Evolutionary conservation across 306 rosid species (phyloP).

Genomic region (Quercus berberidifolia): DNA sequence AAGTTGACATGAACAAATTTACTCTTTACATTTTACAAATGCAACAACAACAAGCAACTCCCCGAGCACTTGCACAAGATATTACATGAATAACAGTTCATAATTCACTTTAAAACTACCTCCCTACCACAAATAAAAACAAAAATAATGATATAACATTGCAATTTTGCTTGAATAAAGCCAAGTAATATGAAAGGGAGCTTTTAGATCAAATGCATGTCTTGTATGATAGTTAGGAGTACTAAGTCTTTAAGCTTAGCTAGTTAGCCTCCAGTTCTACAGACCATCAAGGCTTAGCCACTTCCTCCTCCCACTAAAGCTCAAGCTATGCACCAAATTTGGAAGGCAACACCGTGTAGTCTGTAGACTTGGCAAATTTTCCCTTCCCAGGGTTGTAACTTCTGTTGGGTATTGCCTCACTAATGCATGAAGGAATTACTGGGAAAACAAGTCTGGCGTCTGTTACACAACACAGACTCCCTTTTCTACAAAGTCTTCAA

Average conservation of each 20-base stretch:
- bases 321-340: slow-evolving; percentile 27
- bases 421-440: not conserved
- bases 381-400: slow-evolving; percentile 4
- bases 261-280: not conserved
- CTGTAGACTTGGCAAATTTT: slow-evolving; percentile 21
- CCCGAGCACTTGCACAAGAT: not conserved
- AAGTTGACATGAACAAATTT: not conserved
- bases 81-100: not conserved
- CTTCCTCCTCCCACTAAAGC: slow-evolving; percentile 32
- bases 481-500: no score
- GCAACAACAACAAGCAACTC: not conserved
- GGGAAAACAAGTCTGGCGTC: no score
- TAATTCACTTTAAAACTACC: not conserved
- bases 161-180: not conserved
- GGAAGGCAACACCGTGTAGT: slow-evolving; percentile 32
- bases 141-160: no score
- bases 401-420: not conserved
- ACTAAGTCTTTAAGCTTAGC: no score
- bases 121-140: not conserved
- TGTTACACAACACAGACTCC: no score
- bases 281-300: not conserved
- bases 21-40: not conserved
- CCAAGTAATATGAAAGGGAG: not conserved
- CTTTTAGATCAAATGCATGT: no score
- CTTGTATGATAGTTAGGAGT: no score